Base-by-base conservation (phyloP, 345 rosid genomes). In the Zanthoxylum bungeanum region DNA sequence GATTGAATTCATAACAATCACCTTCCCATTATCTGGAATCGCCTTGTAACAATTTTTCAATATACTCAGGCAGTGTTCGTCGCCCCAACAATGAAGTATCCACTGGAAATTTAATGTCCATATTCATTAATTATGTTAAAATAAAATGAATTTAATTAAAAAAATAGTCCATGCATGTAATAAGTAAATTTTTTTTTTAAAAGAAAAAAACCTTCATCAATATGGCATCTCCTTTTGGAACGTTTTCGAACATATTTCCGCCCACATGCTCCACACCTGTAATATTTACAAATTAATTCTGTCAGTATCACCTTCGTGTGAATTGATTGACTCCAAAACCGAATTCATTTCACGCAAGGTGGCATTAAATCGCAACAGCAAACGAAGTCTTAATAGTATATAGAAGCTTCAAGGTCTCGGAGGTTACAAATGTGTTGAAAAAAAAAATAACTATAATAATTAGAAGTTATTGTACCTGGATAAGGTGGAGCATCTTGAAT, bases 1-100 rank as follows among this genome's bases (percentile, higher is more conserved):
- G 4, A 82, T 73, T 57, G 74, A 73, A 12, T 84, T 86, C 2
- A 78, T 73, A 2, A 85, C 78, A 3, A 85, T 80, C 37, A 85
- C 89, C 49, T 84, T 87, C 39, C 86, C 88, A 1, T 85, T 74
- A 10, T 31, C 61, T 0, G 89, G 91, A 16, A 85, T 50, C 0
- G 83, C 79, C 9, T 79, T 62, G 55, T 80, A 77, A 70, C 92
- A 85, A 49, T 87, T 87, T 70, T 64, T 85, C 78, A 87, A 49
- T 4, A 87, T 52, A 24, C 65, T 87, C 19, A 80, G 14, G 76
- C 88, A 82, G n/a, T 79, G 74, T 5, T 80, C 83, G 19, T 87
- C 89, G 58, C 79, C 74, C 88, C 88, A 87, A 10, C 85, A 78
- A 50, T 82, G 90, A 33, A 85, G 79, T 60, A 84, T 84, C 75